Evolutionary conservation across 208 protist species (phyloP).

Genomic region (Leptomonas seymouri): DNA sequence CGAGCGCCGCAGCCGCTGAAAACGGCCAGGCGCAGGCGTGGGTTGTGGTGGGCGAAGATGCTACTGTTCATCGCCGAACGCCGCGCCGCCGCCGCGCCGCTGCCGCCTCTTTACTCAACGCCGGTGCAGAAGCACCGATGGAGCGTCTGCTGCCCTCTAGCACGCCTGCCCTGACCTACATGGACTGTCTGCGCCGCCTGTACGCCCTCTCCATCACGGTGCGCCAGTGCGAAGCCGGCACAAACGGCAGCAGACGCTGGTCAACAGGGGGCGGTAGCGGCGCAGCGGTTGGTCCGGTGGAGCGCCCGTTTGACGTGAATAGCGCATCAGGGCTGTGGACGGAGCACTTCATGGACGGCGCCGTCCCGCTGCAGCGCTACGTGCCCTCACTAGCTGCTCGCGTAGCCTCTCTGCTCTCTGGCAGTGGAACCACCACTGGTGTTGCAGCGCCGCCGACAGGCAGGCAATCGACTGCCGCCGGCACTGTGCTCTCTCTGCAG

Average conservation of each 20-base stretch:
- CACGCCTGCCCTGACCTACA: conserved; percentile 72
- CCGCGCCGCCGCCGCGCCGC: conserved; percentile 21
- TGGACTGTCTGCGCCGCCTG: conserved; percentile 46
- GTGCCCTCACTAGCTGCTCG: conserved; percentile 9
- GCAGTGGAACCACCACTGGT: conserved; percentile 1
- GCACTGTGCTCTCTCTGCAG: conserved; percentile 19
- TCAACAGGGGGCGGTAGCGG: not conserved
- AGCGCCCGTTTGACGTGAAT: conserved; percentile 22
- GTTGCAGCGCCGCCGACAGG: not conserved
- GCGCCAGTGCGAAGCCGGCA: conserved; percentile 30
- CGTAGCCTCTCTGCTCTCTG: conserved; percentile 23
- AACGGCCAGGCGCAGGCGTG: conserved; percentile 54
- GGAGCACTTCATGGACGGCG: conserved; percentile 31
- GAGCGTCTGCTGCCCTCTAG: conserved; percentile 57
- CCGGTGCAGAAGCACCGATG: conserved; percentile 12
- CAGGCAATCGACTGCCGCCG: not conserved
- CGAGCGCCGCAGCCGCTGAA: conserved; percentile 45
- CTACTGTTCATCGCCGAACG: conserved; percentile 15
- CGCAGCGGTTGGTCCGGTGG: not conserved
- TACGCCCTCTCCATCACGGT: conserved; percentile 26
- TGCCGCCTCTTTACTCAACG: conserved; percentile 15
- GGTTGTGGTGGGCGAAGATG: conserved; percentile 37
- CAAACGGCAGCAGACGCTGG: conserved; percentile 10
- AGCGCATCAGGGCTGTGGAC: conserved; percentile 28
- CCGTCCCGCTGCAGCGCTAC: conserved; percentile 34